Base-by-base conservation (phyloP, 768 basidiomycete genomes). In the Kwoniella europaea region DNA sequence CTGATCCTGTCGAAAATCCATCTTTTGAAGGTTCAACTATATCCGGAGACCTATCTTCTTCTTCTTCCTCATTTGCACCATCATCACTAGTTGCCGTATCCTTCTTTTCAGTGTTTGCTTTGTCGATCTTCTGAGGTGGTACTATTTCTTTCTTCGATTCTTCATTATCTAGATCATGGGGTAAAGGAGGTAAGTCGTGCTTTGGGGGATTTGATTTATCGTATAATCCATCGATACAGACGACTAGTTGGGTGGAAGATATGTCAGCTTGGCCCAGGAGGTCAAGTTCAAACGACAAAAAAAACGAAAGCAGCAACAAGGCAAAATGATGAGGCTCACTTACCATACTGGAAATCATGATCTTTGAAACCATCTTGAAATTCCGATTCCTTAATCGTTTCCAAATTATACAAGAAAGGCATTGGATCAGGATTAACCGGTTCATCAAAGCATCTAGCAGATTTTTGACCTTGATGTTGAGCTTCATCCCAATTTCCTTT, bases 401-500 rank as follows among this genome's bases (percentile, higher is more conserved):
- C 67, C 12, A 41, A 27, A 61, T 80, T 73, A 35, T 72, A 76
- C 46, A 84, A 22, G 64, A 82, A 82, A 0, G 81, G 71, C 63
- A 79, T 74, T 9, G 84, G 82, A 59, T 76, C 73, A 42, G 83
- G 82, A 74, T 81, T 83, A 22, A 78, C 66, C 10, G 78, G 78
- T 27, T 81, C 80, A 53, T 81, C 82, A 41, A 79, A 77, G 75
- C 84, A 84, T 35, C 82, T 74, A 10, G 73, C 73, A 10, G 78
- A 76, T 20, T 74, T 71, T 53, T 62, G 67, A 1, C 84, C 84
- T 27, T 76, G 70, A 72, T 84, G 82, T 42, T 67, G 73, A 27
- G 82, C 80, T 41, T 78, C 76, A 58, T 80, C 78, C 71, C 79
- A 67, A 72, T 86, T 86, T 44, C 84, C 85, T n/a, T 75, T 68